Conservation (phyloP, 441 rosid species). For the Pelargonium citronellum region DNA sequence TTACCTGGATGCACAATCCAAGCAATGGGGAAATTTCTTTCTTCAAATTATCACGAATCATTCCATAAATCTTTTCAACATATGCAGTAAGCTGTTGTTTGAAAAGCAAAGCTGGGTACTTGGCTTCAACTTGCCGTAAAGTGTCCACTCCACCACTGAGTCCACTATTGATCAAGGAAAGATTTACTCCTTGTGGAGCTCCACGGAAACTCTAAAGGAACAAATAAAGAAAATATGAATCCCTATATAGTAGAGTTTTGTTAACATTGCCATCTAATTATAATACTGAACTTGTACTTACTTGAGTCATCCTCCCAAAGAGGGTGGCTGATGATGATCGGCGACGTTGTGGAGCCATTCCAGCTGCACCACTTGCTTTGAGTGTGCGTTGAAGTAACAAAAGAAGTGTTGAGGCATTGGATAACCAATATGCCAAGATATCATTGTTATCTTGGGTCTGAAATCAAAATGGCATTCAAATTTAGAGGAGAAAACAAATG, state of each 20-base stretch:
- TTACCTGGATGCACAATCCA: constrained; percentile 98
- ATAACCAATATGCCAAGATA: constrained; percentile 88
- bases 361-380: constrained; percentile 98
- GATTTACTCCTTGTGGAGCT: constrained; percentile 84
- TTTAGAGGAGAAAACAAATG: constrained; percentile 7
- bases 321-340: constrained; percentile 96
- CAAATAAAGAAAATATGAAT: constrained; percentile 19
- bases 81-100: constrained; percentile 99
- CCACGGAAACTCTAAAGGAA: constrained; percentile 83
- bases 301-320: constrained; percentile 97
- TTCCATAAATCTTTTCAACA: constrained; percentile 96
- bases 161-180: constrained; percentile 64
- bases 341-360: constrained; percentile 98
- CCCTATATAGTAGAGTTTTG: constrained; percentile 12
- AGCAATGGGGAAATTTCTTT: constrained; percentile 98
- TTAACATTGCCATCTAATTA: constrained; percentile 12
- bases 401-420: constrained; percentile 93
- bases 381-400: constrained; percentile 88
- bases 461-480: constrained; percentile 22
- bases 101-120: constrained; percentile 97
- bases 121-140: constrained; percentile 94
- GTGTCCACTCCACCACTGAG: constrained; percentile 56
- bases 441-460: constrained; percentile 96
- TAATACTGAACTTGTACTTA: constrained; percentile 17
- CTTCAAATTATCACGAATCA: constrained; percentile 99